Percentiles rank a stretch among this genome's conserved stretches.
Evolutionary conservation across 371 early-diverging fungal genomes (phyloP).

Genomic region (Syncephalastrum sp.): DNA sequence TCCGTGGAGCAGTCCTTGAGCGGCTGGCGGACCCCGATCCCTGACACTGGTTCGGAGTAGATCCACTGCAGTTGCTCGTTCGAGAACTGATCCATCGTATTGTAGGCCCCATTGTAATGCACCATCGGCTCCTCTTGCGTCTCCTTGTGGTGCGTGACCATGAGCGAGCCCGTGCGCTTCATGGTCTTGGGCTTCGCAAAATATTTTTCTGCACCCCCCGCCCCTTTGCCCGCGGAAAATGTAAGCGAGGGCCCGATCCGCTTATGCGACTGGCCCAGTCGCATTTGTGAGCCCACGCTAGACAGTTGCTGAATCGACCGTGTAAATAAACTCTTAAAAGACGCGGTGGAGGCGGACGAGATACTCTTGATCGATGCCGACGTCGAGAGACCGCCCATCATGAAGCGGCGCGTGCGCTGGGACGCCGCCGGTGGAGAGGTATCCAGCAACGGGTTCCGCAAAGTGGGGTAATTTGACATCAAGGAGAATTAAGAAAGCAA

Average conservation of each 20-base stretch:
- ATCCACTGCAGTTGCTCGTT: constrained; percentile 42
- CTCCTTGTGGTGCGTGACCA: neutral
- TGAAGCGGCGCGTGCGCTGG: neutral
- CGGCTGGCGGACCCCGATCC: neutral
- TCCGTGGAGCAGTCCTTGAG: constrained; percentile 20
- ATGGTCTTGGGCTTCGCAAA: too few relatives aligned
- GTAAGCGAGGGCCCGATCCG: too few relatives aligned
- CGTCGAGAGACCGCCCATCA: neutral
- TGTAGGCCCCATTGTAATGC: constrained; percentile 40
- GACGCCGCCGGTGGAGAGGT: constrained; percentile 6
- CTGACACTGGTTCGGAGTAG: constrained; percentile 16
- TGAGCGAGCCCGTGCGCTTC: too few relatives aligned
- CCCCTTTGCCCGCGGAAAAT: too few relatives aligned
- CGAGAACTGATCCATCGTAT: constrained; percentile 41
- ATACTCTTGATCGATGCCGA: constrained; percentile 11
- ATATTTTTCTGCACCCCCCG: too few relatives aligned
- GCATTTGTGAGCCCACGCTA: constrained; percentile 15
- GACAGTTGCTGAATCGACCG: constrained; percentile 19
- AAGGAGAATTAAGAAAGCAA: neutral
- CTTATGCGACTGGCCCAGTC: constrained; percentile 5
- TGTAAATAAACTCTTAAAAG: constrained; percentile 13
- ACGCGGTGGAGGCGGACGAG: constrained; percentile 20
- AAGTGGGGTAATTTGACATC: constrained; percentile 15
- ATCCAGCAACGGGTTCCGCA: constrained; percentile 12
- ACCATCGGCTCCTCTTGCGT: constrained; percentile 26